Percentiles rank a stretch among this genome's conserved stretches.
These are phyloP conservation scores for Ceratobasidium papillatum DNA, from an alignment of 1,284 basidiomycete genomes.

Conservation along the genomic window DNA sequence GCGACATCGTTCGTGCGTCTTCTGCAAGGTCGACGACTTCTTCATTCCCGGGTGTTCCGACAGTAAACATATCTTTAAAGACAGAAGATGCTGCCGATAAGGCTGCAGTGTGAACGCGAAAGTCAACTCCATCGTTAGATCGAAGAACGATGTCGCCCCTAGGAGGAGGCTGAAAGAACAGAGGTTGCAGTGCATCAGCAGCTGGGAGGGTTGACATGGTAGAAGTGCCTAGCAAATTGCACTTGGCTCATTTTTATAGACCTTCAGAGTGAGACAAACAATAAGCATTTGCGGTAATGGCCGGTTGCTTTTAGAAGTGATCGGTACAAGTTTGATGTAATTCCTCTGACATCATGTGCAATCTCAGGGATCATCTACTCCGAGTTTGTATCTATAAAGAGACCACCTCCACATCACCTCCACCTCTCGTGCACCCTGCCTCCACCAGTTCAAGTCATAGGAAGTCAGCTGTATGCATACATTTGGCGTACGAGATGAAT, in stretches of 20 bases:
- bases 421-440: neutral
- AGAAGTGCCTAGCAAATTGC: neutral
- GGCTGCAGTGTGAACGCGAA: neutral
- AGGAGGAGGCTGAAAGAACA: neutral
- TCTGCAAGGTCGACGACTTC: neutral
- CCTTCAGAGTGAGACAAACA: too few species aligned
- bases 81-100: neutral
- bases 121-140: slow-evolving; percentile 6
- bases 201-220: neutral
- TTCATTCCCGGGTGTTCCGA: neutral
- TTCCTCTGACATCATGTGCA: neutral
- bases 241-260: too few species aligned
- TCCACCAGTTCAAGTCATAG: neutral
- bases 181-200: neutral
- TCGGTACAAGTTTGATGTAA: too few species aligned
- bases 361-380: too few species aligned
- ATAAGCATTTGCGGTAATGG: too few species aligned
- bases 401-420: neutral
- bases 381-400: neutral
- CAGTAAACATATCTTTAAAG: neutral
- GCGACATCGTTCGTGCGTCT: slow-evolving; percentile 12
- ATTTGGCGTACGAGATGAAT: neutral
- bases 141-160: neutral
- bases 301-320: too few species aligned
- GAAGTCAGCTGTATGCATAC: neutral